A percentile compares a stretch with the other conserved stretches of the same genome.
These are phyloP conservation scores for Phytopythium cucurbitacearum DNA, from an alignment of 352 stramenopile species.

Conservation along the genomic window DNA sequence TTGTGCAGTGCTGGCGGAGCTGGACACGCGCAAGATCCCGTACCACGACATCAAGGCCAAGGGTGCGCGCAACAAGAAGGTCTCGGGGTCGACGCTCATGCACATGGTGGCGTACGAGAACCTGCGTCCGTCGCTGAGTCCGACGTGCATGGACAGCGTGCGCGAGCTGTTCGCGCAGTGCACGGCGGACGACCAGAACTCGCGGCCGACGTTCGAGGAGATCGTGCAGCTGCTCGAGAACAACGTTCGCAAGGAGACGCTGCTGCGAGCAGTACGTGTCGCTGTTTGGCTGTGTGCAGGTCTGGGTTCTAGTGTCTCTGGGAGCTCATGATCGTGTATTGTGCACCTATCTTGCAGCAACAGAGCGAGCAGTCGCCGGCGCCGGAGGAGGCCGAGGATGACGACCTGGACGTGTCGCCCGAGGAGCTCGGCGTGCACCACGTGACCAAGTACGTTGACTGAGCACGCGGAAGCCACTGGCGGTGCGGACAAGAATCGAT, in stretches of 20 bases:
- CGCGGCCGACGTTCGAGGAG: slow-evolving; percentile 80
- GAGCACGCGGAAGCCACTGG: slow-evolving; percentile 9
- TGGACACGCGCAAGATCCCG: slow-evolving; percentile 85
- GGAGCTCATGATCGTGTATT: slow-evolving; percentile 9
- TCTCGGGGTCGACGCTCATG: slow-evolving; percentile 83
- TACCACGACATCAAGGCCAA: slow-evolving; percentile 88
- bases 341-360: slow-evolving; percentile 10
- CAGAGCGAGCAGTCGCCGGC: slow-evolving; percentile 9
- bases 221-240: slow-evolving; percentile 86
- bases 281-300: slow-evolving; percentile 1
- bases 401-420: slow-evolving; percentile 55
- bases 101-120: slow-evolving; percentile 90
- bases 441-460: slow-evolving; percentile 81
- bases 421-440: slow-evolving; percentile 83
- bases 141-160: slow-evolving; percentile 80
- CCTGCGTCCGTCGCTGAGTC: slow-evolving; percentile 76
- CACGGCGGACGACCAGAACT: slow-evolving; percentile 68
- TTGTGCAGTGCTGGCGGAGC: slow-evolving; percentile 65
- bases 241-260: slow-evolving; percentile 79
- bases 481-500: too few species aligned
- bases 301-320: slow-evolving; percentile 1
- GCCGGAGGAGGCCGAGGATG: slow-evolving; percentile 27
- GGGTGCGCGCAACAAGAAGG: slow-evolving; percentile 78
- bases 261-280: slow-evolving; percentile 69
- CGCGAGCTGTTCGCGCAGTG: slow-evolving; percentile 78